Conservation (phyloP, 208 protist species). For the Trypanosoma vivax region DNA sequence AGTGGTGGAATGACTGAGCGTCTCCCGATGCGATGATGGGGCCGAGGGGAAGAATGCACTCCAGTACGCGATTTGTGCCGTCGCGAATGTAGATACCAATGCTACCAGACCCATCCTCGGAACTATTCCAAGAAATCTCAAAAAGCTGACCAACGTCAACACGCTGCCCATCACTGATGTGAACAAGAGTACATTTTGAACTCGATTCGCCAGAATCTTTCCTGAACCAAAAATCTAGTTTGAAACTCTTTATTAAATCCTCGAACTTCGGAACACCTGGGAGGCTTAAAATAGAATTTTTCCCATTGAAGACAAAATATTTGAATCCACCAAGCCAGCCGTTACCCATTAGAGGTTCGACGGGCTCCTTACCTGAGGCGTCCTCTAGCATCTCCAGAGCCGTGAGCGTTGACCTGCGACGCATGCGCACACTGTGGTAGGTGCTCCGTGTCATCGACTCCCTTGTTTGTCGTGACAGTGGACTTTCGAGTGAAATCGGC, state of each 20-base stretch:
- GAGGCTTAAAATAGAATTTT: slow-evolving; percentile 63
- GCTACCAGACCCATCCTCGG: slow-evolving; percentile 60
- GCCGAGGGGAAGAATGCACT: slow-evolving; percentile 51
- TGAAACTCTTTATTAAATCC: slow-evolving; percentile 68
- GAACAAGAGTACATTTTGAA: slow-evolving; percentile 55
- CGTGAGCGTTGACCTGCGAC: slow-evolving; percentile 50
- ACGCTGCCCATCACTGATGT: slow-evolving; percentile 79
- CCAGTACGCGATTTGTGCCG: slow-evolving; percentile 79
- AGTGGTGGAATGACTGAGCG: slow-evolving; percentile 56
- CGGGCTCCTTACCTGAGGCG: background rate
- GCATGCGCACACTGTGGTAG: slow-evolving; percentile 35
- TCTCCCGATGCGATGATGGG: slow-evolving; percentile 14
- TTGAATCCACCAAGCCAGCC: slow-evolving; percentile 63
- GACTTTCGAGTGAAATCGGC: slow-evolving; percentile 12
- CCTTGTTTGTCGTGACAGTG: slow-evolving; percentile 12
- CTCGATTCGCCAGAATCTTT: slow-evolving; percentile 43
- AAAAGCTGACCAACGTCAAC: slow-evolving; percentile 77
- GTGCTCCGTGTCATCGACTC: slow-evolving; percentile 41
- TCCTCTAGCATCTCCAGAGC: slow-evolving; percentile 36
- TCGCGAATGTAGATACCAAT: slow-evolving; percentile 73
- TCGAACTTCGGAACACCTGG: slow-evolving; percentile 83
- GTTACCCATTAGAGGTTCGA: slow-evolving; percentile 58
- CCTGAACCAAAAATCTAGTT: slow-evolving; percentile 84
- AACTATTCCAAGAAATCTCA: slow-evolving; percentile 70
- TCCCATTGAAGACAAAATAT: slow-evolving; percentile 68